Percentiles rank a stretch among this genome's conserved stretches.
Evolutionary conservation across 169 alveolate genomes (phyloP).

Genomic region (Amoebophrya sp.): DNA sequence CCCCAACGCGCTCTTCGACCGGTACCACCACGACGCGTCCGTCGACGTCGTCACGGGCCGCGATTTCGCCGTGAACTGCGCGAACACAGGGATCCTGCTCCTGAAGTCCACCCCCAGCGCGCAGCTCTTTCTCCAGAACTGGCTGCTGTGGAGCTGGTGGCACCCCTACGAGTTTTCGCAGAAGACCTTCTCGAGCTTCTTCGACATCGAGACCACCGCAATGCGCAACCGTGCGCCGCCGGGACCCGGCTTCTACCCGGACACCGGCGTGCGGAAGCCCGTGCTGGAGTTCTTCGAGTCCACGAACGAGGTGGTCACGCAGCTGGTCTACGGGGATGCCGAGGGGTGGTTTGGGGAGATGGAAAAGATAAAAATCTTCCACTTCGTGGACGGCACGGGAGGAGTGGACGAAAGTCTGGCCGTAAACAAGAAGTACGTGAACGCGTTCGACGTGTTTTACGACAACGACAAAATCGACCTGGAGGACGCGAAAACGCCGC

Average conservation of each 20-base stretch:
- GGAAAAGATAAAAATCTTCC: neutral
- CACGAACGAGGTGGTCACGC: neutral
- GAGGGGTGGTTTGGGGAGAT: conserved; percentile 17
- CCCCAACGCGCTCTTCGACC: neutral
- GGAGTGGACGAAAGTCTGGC: neutral
- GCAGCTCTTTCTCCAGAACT: neutral
- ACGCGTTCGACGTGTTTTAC: conserved; percentile 3
- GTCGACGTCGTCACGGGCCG: neutral
- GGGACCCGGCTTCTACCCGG: neutral
- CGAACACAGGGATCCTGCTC: conserved; percentile 5
- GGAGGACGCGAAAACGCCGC: neutral
- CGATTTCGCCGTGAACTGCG: conserved; percentile 6
- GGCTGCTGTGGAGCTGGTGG: conserved; percentile 9
- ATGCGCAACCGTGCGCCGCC: neutral
- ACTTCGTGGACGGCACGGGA: conserved; percentile 20
- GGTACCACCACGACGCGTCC: neutral
- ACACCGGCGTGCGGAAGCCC: conserved; percentile 3
- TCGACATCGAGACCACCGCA: neutral
- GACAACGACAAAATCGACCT: neutral
- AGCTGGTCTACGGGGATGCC: neutral
- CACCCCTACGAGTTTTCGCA: conserved; percentile 19
- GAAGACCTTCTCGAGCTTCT: neutral
- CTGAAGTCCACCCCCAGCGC: neutral
- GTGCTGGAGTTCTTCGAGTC: neutral
- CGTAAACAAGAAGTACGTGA: neutral